Evolutionary conservation across 495 filamentous ascomycete genomes (phyloP), one percentile per base, ranked within the genome.

Genomic region (Penicillium alfredii): DNA sequence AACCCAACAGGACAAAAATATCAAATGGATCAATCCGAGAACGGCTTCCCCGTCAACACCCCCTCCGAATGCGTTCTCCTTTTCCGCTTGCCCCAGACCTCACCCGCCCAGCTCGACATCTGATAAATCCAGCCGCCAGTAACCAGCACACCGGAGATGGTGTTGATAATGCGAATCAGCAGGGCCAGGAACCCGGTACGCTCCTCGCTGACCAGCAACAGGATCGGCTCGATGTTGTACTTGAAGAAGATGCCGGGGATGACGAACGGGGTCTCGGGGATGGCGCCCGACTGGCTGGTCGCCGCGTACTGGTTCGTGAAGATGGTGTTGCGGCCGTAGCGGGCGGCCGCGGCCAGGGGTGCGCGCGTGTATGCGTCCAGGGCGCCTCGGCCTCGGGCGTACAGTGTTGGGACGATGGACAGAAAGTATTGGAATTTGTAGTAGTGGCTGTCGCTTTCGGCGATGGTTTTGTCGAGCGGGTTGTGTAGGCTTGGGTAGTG

Each of bases 361-460:
- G 53, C n/a, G 46, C 42, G 25, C 8, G 62, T 58, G 33, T 63
- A 66, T 18, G 51, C 51, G 38, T 72, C 58, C 4, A 63, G 48
- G 15, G 64, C 74, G 40, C 72, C 63, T 14, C 64, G 68, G 25
- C 79, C 78, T 19, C 62, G 60, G 36, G 80, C 82, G 72, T 97
- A 99, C 56, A 87, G 75, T n/a, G 92, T 99, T 0, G 92, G 92
- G 1, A 99, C 92, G 24, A 99, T 69, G 38, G 87, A 95, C 60
- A 95, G 79, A 72, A 92, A 97, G 76, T 99, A 99, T 68, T 99
- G 92, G 73, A 82, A 96, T 65, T 90, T 92, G 75, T 85, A 82
- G 72, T 96, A 97, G 71, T 96, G 74, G 32, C 50, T 35, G 13
- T 69, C 47, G n/a, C 84, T 89, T 1, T 73, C 64, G 53, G 88